Evolutionary conservation across 768 basidiomycete genomes (phyloP), one percentile per base, ranked within the genome.

Genomic region (Kwoniella newhampshirensis): DNA sequence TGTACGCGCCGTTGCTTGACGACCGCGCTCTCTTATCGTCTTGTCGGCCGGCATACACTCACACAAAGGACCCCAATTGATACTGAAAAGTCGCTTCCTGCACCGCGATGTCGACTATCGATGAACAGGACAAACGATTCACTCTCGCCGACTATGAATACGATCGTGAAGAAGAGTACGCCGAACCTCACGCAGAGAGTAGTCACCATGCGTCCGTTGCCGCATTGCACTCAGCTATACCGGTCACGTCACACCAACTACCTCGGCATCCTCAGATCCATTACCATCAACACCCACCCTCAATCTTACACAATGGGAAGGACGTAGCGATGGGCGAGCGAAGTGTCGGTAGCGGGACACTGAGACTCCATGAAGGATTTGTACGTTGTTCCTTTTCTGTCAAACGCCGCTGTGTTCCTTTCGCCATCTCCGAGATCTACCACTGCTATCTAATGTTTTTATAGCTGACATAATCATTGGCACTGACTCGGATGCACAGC

Each of bases 141-240:
- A 70, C 68, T n/a, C 44, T 70, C 7, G 57, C 68, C 9, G 68
- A 70, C 46, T 70, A 70, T 51, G 58, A 59, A 3, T 63, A 64
- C 37, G 64, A 61, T 26, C 57, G 59, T 5, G 51, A 62, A 20
- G 60, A 55, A 18, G 45, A 49, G 17, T 28, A 35, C 50, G 26
- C 46, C 13, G 30, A 57, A 57, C 36, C 45, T 12, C 23, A 48
- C 30, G 47, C 51, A 18, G 52, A 50, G 32, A 46, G 44, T n/a
- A 54, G 52, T 28, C 30, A 23, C 7, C 35, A 55, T 6, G 42
- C 43, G 20, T 39, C 41, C n/a, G n/a, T n/a, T 32, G 6, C 32
- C 32, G 6, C 32, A 32, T 32, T 13, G 7, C 6, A 6, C 32
- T 13, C 32, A 32, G 13, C 32, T 13, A 32, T 13, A 6, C 13